Percentiles rank a stretch among this genome's conserved stretches.
Conservation (phyloP, 2,329 filamentous ascomycete genomes). For the Fusarium nodosum region DNA sequence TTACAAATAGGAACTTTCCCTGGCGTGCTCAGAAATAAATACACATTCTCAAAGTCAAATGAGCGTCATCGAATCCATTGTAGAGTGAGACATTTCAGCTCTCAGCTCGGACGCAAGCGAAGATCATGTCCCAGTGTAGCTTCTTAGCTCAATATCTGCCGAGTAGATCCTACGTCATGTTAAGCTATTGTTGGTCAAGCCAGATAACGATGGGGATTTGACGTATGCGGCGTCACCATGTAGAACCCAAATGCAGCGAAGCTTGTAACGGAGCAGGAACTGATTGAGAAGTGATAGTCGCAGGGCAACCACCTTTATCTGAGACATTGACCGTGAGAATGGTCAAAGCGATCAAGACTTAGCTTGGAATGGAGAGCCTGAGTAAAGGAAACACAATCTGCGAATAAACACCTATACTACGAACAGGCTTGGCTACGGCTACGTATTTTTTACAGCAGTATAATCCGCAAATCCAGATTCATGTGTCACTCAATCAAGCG, state of each 20-base stretch:
- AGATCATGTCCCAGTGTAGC: conserved; percentile 12
- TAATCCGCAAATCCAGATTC: not conserved
- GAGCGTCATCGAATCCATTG: conserved; percentile 15
- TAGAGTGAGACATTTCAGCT: conserved; percentile 12
- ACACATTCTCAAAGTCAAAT: not conserved
- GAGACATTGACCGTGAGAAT: not conserved
- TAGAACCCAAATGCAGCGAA: not conserved
- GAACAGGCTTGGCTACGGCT: not conserved
- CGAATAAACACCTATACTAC: not conserved
- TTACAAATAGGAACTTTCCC: not conserved
- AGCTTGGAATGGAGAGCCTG: not conserved
- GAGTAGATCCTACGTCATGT: conserved; percentile 27
- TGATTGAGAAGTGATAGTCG: not conserved
- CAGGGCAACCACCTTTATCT: not conserved
- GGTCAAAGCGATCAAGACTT: not conserved
- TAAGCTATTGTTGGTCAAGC: not conserved
- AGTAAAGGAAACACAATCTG: not conserved
- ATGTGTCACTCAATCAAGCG: not conserved
- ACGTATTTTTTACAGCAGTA: not conserved
- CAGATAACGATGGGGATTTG: not conserved
- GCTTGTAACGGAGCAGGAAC: conserved; percentile 5
- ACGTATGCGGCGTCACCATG: conserved; percentile 16
- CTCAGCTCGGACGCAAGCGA: conserved; percentile 23
- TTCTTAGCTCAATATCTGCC: conserved; percentile 15
- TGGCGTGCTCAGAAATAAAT: not conserved